A percentile compares a stretch with the other conserved stretches of the same genome.
Evolutionary conservation across 768 basidiomycete genomes (phyloP).

Genomic region (Cyclocybe cylindracea): DNA sequence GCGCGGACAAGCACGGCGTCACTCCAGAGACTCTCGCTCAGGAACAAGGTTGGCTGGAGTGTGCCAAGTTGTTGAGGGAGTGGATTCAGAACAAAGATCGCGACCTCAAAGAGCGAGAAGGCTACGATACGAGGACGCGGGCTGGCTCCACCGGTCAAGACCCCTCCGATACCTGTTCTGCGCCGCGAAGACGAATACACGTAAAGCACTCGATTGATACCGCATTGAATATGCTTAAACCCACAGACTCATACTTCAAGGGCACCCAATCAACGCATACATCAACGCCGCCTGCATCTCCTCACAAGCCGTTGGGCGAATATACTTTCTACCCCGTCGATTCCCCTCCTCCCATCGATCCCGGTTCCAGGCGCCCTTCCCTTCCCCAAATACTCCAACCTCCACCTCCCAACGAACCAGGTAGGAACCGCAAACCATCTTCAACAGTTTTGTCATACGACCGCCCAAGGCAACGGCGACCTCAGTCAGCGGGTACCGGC

Average conservation of each 20-base stretch:
- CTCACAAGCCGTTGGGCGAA: conserved; percentile 43
- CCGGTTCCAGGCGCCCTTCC: conserved; percentile 62
- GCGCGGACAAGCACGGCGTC: conserved; percentile 88
- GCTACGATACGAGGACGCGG: conserved; percentile 18
- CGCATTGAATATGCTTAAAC: conserved; percentile 55
- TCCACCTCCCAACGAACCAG: conserved; percentile 19
- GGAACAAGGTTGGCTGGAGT: conserved; percentile 77
- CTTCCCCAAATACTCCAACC: conserved; percentile 56
- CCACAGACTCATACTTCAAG: conserved; percentile 33
- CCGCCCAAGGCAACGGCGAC: conserved; percentile 46
- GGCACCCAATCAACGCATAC: conserved; percentile 18
- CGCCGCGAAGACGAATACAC: conserved; percentile 47
- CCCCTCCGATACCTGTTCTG: conserved; percentile 27
- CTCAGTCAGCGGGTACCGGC: conserved; percentile 73
- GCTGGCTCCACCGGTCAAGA: conserved; percentile 16
- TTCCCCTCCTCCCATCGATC: conserved; percentile 31
- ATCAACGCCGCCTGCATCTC: conserved; percentile 43
- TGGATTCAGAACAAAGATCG: conserved; percentile 66
- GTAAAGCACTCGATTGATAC: conserved; percentile 83
- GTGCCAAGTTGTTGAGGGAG: conserved; percentile 70
- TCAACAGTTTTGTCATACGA: conserved; percentile 27
- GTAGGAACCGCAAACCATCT: conserved; percentile 36
- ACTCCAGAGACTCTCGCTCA: conserved; percentile 85
- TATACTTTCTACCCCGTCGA: conserved; percentile 45
- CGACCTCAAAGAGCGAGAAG: conserved; percentile 57